Evolutionary conservation across 2,329 filamentous ascomycete species (phyloP), one percentile per base, ranked within the genome.

Genomic region (Fusarium beomiforme): DNA sequence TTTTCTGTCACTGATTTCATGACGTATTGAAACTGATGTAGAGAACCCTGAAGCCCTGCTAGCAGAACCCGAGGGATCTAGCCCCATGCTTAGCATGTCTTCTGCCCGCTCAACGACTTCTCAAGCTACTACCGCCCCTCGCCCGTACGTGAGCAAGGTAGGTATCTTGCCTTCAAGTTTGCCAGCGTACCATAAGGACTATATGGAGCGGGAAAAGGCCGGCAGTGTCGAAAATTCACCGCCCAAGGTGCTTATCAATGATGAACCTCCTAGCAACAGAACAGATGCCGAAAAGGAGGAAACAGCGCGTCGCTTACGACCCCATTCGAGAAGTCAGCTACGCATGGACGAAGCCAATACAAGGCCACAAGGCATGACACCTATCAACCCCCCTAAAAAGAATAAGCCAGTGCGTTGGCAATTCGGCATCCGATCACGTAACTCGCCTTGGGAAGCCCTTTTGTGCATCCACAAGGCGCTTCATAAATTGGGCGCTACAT

Each of bases 391-490:
- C 5, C 80, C 85, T 6, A 94, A 93, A 83, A 94, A 93, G 80
- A 83, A 86, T 8, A 94, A 93, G 77, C 92, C 92, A 2, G 93
- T 95, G 19, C 93, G 95, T 72, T 99, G 96, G 96, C 96, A 99
- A 79, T 99, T 99, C 79, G 96, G 96, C 61, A 99, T 99, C 68
- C 90, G 96, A 39, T 97, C 94, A 47, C 90, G 96, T 51, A 99
- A 98, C 77, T 92, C 94, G 60, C 96, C 96, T 1, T 94, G 95
- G 76, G 96, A 99, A 80, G 96, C 96, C 0, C 92, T 99, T 81
- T 85, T 97, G 29, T 98, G 95, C 77, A 96, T 99, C 60, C 98
- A 98, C 85, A 94, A 95, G 79, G 95, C 96, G 1, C 85, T 99
- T 44, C 87, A 91, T 67, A 95, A 95, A 73, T 91, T 98, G 77